Conservation (phyloP, 2,329 filamentous ascomycete genomes). For the Passalora sequoiae region DNA sequence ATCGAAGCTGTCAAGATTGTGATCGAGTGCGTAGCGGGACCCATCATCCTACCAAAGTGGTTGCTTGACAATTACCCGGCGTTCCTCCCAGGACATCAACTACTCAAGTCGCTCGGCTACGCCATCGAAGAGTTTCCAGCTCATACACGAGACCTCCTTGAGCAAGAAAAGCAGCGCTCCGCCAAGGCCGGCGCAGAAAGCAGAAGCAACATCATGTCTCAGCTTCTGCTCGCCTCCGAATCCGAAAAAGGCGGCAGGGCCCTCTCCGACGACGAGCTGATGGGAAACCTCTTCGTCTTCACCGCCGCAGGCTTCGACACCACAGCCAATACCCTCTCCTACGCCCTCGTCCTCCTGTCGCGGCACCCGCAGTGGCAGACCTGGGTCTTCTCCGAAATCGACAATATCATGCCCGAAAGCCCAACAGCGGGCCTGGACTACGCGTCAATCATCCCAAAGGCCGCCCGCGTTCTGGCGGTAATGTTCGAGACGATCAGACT, state of each 20-base stretch:
- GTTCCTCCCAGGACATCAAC: conserved; percentile 20
- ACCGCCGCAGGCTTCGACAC: conserved; percentile 47
- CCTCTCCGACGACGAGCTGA: conserved; percentile 39
- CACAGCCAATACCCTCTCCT: conserved; percentile 49
- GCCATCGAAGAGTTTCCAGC: conserved; percentile 27
- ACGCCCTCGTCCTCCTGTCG: conserved; percentile 45
- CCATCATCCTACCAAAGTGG: conserved; percentile 26
- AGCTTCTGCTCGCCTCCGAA: conserved; percentile 24
- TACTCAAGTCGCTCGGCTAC: conserved; percentile 15
- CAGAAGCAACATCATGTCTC: conserved; percentile 28
- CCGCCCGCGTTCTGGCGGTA: conserved; percentile 44
- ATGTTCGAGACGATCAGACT: conserved; percentile 48
- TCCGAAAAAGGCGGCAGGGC: conserved; percentile 16
- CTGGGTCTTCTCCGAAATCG: conserved; percentile 50
- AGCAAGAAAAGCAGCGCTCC: conserved; percentile 21
- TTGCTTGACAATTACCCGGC: conserved; percentile 24
- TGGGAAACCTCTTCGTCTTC: conserved; percentile 46
- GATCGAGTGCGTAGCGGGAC: conserved; percentile 23
- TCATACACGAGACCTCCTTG: conserved; percentile 23
- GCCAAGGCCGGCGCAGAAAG: conserved; percentile 12
- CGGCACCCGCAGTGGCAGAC: conserved; percentile 47
- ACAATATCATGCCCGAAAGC: conserved; percentile 31
- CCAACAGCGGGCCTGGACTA: conserved; percentile 36
- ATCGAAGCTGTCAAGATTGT: conserved; percentile 27
- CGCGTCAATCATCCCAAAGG: conserved; percentile 39